phyloP scores from a whole-genome alignment of 2,329 filamentous ascomycete genomes.

The Bisporella sp. region DNA sequence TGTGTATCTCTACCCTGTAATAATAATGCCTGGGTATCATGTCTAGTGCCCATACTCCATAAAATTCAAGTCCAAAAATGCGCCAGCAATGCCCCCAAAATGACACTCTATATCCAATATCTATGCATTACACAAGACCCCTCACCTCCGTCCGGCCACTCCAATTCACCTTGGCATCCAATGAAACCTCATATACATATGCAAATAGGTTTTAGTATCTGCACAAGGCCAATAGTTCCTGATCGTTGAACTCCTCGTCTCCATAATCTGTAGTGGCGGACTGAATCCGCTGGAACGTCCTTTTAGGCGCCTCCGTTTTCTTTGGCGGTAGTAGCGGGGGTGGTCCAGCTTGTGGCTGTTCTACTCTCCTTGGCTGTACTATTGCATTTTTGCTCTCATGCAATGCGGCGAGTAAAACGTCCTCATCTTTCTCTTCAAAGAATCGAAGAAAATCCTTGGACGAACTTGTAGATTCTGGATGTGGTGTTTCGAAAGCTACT shows the following conservation, averaged over 20 bases:
- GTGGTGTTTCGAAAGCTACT: neutral
- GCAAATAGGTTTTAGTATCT: neutral
- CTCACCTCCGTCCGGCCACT: neutral
- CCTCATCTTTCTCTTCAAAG: conserved; percentile 22
- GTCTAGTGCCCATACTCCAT: neutral
- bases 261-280: conserved; percentile 24
- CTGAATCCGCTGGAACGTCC: conserved; percentile 7
- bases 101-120: no score
- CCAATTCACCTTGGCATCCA: neutral
- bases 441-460: conserved; percentile 11
- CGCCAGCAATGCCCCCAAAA: no score
- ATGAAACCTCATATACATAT: neutral
- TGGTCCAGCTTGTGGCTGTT: neutral
- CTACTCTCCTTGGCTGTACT: neutral
- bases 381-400: conserved; percentile 11
- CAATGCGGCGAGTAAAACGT: conserved; percentile 15
- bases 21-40: neutral
- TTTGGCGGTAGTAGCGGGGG: neutral
- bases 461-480: conserved; percentile 1
- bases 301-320: neutral
- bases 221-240: conserved; percentile 17
- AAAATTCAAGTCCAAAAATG: conserved; percentile 1
- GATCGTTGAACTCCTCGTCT: conserved; percentile 21
- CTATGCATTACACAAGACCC: neutral
- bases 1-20: neutral